Evolutionary conservation across 1,139 yeast species (phyloP), one percentile per base, ranked within the genome.

Genomic region (Yamadazyma epiphylla): DNA sequence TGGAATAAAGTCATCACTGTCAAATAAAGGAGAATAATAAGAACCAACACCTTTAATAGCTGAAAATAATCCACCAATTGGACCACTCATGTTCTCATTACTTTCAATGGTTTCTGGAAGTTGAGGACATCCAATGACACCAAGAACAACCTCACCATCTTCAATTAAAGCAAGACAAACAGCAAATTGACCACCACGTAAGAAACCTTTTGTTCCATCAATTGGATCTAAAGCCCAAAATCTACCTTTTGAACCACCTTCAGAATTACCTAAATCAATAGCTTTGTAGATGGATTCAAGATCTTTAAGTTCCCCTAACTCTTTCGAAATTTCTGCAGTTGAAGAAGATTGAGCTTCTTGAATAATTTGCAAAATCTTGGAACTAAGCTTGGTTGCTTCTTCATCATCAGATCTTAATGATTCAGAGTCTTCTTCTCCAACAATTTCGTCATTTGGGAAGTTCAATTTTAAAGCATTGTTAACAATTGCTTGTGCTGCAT

Each of bases 141-240:
- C 98, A 31, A 91, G 70, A 35, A 81, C 80, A 2, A 87, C 95
- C 36, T 75, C 65, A 9, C 96, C 95, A 49, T 89, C 82, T 26
- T 80, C 94, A 32, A 91, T 80, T 42, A 91, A 64, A 0, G 95
- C 96, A 33, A 91, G 64, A 52, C 99, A 94, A 3, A 91, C 95
- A 4, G 98, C 97, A 57, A 87, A 91, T 55, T 91, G 99, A 39
- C 89, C 97, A 25, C 95, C 95, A 51, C 99, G 71, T 36, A 91
- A 65, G 51, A 91, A 91, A 0, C 99, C 99, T 54, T 89, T 89
- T 13, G 99, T 91, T 11, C 99, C 99, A 53, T 91, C 99, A 40
- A 91, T 89, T 20, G 99, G 99, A 53, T 91, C 99, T 49, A 91
- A 63, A 0, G 97, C 95, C 99, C 99, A 91, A 55, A 85, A 78